A percentile compares a stretch with the other conserved stretches of the same genome.
Evolutionary conservation across 2,329 filamentous ascomycete genomes (phyloP).

Genomic region (Calonectria leucothoes): DNA sequence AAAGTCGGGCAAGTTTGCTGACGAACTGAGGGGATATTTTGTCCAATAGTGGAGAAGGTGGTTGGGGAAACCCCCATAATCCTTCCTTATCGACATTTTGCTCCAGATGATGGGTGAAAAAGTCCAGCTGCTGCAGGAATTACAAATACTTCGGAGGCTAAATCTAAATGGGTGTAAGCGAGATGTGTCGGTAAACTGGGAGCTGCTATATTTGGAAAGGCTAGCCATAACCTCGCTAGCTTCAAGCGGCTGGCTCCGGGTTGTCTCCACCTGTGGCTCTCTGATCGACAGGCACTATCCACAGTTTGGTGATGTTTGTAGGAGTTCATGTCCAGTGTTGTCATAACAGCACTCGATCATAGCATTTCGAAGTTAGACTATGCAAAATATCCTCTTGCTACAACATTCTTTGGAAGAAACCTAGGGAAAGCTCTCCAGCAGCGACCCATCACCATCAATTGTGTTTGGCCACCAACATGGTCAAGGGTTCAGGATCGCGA

Average conservation of each 20-base stretch:
- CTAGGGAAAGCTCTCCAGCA: no score
- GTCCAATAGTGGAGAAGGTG: background rate
- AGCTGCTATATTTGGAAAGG: background rate
- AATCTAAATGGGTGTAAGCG: background rate
- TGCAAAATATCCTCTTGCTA: background rate
- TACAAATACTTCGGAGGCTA: background rate
- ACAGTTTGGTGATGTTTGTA: background rate
- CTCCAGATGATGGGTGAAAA: background rate
- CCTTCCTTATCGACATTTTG: background rate
- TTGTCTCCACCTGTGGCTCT: background rate
- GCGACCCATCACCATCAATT: no score
- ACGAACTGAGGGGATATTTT: background rate
- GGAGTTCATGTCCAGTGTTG: background rate
- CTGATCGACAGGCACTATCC: background rate
- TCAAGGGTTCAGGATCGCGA: no score
- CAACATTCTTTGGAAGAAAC: background rate
- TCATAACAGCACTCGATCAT: background rate
- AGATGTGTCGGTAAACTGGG: background rate
- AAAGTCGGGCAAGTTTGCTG: background rate
- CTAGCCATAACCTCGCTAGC: background rate
- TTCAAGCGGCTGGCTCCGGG: background rate
- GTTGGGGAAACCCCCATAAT: background rate
- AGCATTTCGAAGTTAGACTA: background rate
- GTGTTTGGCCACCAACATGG: no score
- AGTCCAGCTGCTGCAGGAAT: background rate